Percentiles rank a stretch among this genome's conserved stretches.
phyloP scores from a whole-genome alignment of 2,329 filamentous ascomycete genomes.

The Diaporthe humulicola region DNA sequence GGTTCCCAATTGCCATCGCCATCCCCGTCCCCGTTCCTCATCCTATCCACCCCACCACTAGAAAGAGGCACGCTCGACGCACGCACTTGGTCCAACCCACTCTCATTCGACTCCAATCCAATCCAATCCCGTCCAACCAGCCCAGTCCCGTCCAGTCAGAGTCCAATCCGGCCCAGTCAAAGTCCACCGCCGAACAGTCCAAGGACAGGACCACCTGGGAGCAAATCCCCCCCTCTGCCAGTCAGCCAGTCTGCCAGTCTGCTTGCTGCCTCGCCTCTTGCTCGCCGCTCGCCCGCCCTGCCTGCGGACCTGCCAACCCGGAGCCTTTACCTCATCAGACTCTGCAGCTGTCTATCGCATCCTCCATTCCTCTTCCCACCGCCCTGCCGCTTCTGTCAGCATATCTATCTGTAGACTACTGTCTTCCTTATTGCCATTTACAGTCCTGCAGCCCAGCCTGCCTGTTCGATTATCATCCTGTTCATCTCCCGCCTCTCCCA shows the following conservation, averaged over 20 bases:
- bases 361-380: constrained; percentile 14
- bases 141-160: constrained; percentile 5
- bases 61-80: constrained; percentile 13
- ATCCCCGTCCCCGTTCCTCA: constrained; percentile 17
- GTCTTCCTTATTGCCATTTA: constrained; percentile 14
- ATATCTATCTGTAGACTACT: background rate
- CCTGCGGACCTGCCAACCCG: constrained; percentile 1
- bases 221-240: constrained; percentile 2
- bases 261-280: constrained; percentile 15
- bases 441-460: constrained; percentile 30
- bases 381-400: constrained; percentile 27
- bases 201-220: background rate
- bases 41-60: constrained; percentile 22
- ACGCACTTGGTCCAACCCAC: constrained; percentile 25
- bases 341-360: constrained; percentile 32
- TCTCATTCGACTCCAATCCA: constrained; percentile 28
- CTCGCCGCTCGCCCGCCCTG: constrained; percentile 14
- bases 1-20: constrained; percentile 3
- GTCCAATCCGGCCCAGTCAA: constrained; percentile 24
- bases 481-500: constrained; percentile 23
- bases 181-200: constrained; percentile 13
- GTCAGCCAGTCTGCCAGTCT: background rate
- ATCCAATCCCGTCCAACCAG: constrained; percentile 4
- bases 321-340: constrained; percentile 27
- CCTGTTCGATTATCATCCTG: constrained; percentile 1